Percentiles rank a stretch among this genome's conserved stretches.
Conservation (phyloP, 352 stramenopile species). For the Globisporangium acanthophoron region DNA sequence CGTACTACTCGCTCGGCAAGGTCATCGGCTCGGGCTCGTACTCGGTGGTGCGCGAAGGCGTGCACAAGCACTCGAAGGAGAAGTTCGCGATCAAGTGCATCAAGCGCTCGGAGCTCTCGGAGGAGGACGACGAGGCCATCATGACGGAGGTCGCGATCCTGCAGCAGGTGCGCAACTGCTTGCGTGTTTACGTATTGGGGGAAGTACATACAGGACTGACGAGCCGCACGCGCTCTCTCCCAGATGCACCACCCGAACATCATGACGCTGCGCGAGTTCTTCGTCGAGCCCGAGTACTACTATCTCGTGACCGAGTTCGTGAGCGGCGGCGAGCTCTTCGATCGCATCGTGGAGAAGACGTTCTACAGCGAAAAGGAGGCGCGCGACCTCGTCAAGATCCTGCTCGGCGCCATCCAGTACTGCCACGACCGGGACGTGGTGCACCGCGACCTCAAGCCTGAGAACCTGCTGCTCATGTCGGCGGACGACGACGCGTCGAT, state of each 20-base stretch:
- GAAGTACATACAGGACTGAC: not conserved
- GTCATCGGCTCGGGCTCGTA: conserved; percentile 88
- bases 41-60: conserved; percentile 82
- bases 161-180: conserved; percentile 25
- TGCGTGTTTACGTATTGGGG: not conserved
- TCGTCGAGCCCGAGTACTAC: conserved; percentile 82
- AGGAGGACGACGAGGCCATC: conserved; percentile 77
- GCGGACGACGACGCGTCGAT: conserved; percentile 79
- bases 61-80: conserved; percentile 71
- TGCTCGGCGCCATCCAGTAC: conserved; percentile 80
- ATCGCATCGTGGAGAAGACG: conserved; percentile 86
- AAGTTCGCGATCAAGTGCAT: conserved; percentile 92
- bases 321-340: conserved; percentile 83
- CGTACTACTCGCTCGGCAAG: conserved; percentile 69
- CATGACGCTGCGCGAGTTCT: conserved; percentile 89
- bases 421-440: conserved; percentile 84
- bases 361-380: conserved; percentile 87
- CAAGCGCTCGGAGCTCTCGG: conserved; percentile 69
- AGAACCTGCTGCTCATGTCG: conserved; percentile 84
- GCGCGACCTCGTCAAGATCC: conserved; percentile 74
- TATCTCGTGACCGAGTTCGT: conserved; percentile 89
- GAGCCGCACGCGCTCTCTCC: too few relatives aligned
- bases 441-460: conserved; percentile 70
- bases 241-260: conserved; percentile 89
- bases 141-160: conserved; percentile 77